phyloP scores from a whole-genome alignment of 108 stramenopile species.

The Nitzschia sp. region DNA sequence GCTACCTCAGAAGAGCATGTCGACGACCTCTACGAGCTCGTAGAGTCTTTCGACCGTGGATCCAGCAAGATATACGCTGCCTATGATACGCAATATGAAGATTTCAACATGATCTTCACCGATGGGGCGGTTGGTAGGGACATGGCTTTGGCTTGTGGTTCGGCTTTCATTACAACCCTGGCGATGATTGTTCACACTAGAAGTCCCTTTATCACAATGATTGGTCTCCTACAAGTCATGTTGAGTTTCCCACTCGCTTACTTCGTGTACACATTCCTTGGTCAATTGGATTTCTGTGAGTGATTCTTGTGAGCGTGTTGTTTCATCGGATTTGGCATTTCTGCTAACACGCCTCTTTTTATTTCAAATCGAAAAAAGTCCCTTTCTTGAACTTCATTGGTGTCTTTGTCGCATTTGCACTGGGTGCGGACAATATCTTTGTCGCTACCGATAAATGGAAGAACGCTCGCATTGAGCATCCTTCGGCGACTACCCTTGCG shows the following conservation, averaged over 20 bases:
- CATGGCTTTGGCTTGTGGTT: conserved; percentile 44
- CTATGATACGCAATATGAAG: conserved; percentile 50
- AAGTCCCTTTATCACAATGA: conserved; percentile 45
- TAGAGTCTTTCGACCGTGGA: conserved; percentile 32
- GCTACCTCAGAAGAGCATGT: conserved; percentile 29
- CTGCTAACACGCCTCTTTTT: no score
- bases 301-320: no score
- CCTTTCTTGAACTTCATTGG: conserved; percentile 70
- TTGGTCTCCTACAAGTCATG: conserved; percentile 53
- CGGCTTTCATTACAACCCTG: conserved; percentile 36
- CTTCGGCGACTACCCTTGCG: conserved; percentile 31
- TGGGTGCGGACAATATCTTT: conserved; percentile 62
- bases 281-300: conserved; percentile 46
- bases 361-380: no score
- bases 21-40: conserved; percentile 40
- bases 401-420: conserved; percentile 56
- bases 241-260: conserved; percentile 54
- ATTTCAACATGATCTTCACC: conserved; percentile 32
- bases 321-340: no score
- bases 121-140: conserved; percentile 34
- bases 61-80: conserved; percentile 32
- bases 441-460: conserved; percentile 66
- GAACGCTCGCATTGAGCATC: conserved; percentile 40
- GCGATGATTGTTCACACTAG: conserved; percentile 57
- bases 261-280: conserved; percentile 58